A percentile compares a stretch with the other conserved stretches of the same genome.
Conservation (phyloP, 441 rosid genomes). For the Breynia disticha region DNA sequence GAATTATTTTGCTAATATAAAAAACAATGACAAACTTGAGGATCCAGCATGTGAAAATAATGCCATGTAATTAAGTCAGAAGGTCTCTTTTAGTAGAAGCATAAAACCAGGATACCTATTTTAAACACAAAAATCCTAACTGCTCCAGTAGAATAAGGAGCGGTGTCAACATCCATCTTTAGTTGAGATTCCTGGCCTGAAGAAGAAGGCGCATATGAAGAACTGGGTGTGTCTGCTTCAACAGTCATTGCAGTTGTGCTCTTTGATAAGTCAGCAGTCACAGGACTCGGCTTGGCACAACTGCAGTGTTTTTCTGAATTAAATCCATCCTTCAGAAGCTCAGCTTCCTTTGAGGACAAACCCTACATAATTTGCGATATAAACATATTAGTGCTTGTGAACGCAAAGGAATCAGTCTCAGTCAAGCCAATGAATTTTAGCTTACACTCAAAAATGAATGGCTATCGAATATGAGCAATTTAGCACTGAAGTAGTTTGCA, state of each 20-base stretch:
- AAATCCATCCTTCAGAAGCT: conserved; percentile 56
- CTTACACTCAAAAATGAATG: conserved; percentile 81
- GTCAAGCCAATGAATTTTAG: conserved; percentile 15
- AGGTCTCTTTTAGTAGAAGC: conserved; percentile 7
- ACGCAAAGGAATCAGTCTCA: conserved; percentile 10
- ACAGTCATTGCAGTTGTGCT: conserved; percentile 27
- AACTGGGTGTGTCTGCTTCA: conserved; percentile 51
- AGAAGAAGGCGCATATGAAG: conserved; percentile 36
- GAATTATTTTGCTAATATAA: conserved; percentile 19
- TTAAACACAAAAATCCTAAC: conserved; percentile 43
- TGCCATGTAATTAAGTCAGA: not conserved
- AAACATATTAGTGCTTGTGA: conserved; percentile 14
- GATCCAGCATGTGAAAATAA: conserved; percentile 6
- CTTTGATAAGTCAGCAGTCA: conserved; percentile 34
- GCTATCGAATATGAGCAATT: conserved; percentile 69
- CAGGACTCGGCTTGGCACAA: conserved; percentile 36
- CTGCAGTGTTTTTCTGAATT: conserved; percentile 45
- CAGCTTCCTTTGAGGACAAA: conserved; percentile 71
- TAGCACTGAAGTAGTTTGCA: conserved; percentile 65
- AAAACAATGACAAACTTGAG: conserved; percentile 1
- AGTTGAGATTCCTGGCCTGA: conserved; percentile 46
- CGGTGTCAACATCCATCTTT: conserved; percentile 41
- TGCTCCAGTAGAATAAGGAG: conserved; percentile 40
- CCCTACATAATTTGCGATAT: conserved; percentile 42
- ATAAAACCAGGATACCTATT: conserved; percentile 33